Base-by-base conservation (phyloP, 805 yeast species). In the Ogataea polymorpha region DNA sequence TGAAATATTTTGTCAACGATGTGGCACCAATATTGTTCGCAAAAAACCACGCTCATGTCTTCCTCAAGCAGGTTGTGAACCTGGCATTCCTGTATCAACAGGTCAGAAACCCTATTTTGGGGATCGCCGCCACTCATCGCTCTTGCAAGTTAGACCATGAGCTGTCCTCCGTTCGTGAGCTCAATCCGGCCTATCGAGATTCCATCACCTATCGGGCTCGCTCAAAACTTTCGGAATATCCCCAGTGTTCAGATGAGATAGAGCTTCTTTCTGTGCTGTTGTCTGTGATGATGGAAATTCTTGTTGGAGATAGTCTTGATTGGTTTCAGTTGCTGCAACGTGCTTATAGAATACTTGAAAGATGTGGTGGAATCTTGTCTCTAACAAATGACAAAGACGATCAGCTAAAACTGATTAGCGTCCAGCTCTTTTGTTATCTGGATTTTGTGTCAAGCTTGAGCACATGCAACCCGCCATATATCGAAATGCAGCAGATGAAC, bases 391-490 rank as follows among this genome's bases (percentile, higher is more conserved):
- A 23, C 28, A 36, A 15, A 9, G 30, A 32, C 6, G 42, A 49
- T 17, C 39, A 38, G 14, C 33, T 51, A n/a, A 47, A 54, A 11
- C 54, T 59, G 15, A 45, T 58, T 23, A 45, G 55, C 6, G 45
- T 55, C 25, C 64, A 59, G 42, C 32, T 59, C n/a, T 59, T 59
- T 42, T 58, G 60, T 34, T 59, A 59, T 35, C 49, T 59, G 6
- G 64, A 59, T 39, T 51, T 54, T 30, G 53, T 58, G 10, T 55
- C 61, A 3, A 54, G 60, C 43, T 34, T 59, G 17, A 56, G 62
- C 37, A 58, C 62, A 1, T 59, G 64, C 36, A 45, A 46, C 14
- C 43, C 57, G 6, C 62, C 62, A 2, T 54, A 43, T 39, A 44
- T 53, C 17, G 55, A 49, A 13, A 42, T 51, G 26, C 42, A 39